Evolutionary conservation across 1,139 yeast species (phyloP), one percentile per base, ranked within the genome.

Genomic region (Sugiyamaella pinicola): DNA sequence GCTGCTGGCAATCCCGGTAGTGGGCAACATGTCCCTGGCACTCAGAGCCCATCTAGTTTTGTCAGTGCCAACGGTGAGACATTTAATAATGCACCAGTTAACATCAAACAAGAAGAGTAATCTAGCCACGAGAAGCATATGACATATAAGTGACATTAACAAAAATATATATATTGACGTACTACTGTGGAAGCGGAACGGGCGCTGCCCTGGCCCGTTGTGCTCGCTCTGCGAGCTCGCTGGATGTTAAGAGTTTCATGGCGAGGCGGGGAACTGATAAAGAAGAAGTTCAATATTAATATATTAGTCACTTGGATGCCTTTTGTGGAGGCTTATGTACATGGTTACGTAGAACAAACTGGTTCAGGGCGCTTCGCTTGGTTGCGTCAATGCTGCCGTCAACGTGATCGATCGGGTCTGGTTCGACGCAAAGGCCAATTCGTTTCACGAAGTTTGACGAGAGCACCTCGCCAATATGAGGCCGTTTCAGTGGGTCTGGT

Each of bases 401-500:
- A 24, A 42, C 22, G 2, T 41, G 38, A 28, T 58, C 45, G 33
- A 26, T 47, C 33, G 49, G 49, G 26, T 46, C 49, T 4, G 44
- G 49, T 34, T 60, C 60, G 75, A 67, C 89, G 82, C 54, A 84
- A 79, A 62, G 74, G 76, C 64, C 64, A 54, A 86, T 85, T 66
- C 85, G 90, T 58, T 93, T 72, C 2, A 90, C 88, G 90, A 93
- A 86, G 68, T 85, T 91, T 70, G 89, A 82, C 62, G 81, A 83
- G 64, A 87, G 71, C 34, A 87, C 79, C 64, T 87, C 95, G 56
- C 78, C 77, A 15, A 88, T 87, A 26, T 82, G 85, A 51, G 88
- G 85, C 69, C 96, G 76, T 61, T 93, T 75, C 26, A 48, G 54
- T 1, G 95, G 91, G 51, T 83, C 81, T 1, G 95, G 95, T 62